Base-by-base conservation (phyloP, 2,329 filamentous ascomycete species). In the Drechslerella coelobrocha region DNA sequence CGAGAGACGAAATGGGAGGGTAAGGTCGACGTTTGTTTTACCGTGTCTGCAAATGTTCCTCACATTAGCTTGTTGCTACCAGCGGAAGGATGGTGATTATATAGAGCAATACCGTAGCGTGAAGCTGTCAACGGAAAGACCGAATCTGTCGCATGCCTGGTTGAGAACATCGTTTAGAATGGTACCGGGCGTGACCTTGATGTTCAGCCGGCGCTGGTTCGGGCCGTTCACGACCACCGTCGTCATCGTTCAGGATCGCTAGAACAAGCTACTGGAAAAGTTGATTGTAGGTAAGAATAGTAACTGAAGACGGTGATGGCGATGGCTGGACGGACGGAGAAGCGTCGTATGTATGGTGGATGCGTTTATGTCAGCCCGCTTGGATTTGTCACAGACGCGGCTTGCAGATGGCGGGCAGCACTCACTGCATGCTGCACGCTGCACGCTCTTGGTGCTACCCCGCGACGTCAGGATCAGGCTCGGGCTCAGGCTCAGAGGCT, bases 61-160 rank as follows among this genome's bases (percentile, higher is more conserved):
- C 29, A 12, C 54, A 24, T 55, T 50, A 57, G 37, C 39, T 19
- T 27, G 12, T 3, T 55, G 12, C 50, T 14, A 9, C 8, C 21
- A 45, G 31, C 12, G 21, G 26, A n/a, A 24, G 12, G 6, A 29
- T 27, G 5, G 17, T 29, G 14, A 56, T 45, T 26, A 9, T 21
- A 37, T 56, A 9, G 24, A 39, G 31, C 61, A 52, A 50, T 71
- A 50, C 41, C 45, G 31, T 19, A 37, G 17, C 19, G 19, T 37
- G 80, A 90, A 94, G 73, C 89, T 88, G 73, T 88, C 87, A 29
- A 88, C 82, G 68, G 87, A 82, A 29, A 93, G 80, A 68, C 87
- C 88, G 75, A 96, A 85, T 81, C 93, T 96, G 75, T 83, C 83
- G 78, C 93, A 97, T 48, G 93, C 93, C 79, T 97, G 89, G 72